Base-by-base conservation (phyloP, 2,329 filamentous ascomycete species). In the Orbilia oligospora region DNA sequence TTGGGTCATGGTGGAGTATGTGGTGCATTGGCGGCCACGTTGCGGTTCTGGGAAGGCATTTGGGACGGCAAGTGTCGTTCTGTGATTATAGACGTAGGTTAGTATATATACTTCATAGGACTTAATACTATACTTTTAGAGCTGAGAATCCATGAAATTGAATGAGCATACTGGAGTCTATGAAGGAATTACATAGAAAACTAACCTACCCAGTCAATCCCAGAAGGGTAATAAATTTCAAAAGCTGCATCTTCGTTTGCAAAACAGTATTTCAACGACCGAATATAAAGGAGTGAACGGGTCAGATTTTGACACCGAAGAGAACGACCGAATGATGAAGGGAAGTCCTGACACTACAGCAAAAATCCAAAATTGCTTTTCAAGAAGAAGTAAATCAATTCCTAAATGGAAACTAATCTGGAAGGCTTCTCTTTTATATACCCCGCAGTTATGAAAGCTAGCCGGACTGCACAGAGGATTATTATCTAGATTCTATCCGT, bases 141-240 rank as follows among this genome's bases (percentile, higher is more conserved):
- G 27, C 6, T 30, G 27, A 30, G 3, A 3, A 30, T 30, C 27
- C 5, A 14, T 12, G 38, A 41, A 16, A 41, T 10, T 14, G 38
- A 41, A n/a, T 14, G 12, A 41, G 38, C 16, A 41, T n/a, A 16
- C 27, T 6, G 12, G 10, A 14, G 16, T 4, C 12, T 4, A 16
- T 41, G 38, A 41, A 41, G 16, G 38, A 5, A n/a, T 5, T 41
- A 16, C 12, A n/a, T 41, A 41, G 8, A n/a, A 20, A 61, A 27
- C 33, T 61, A 27, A 44, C 56, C 36, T 61, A 61, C 56, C 56
- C 56, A 27, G 56, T 44, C 36, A 61, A 12, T 3, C 56, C 56
- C 10, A 61, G 20, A 5, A 61, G 5, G 36, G 56, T 44, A 24
- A 61, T 12, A 12, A 44, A 18, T 2, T 61, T 61, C 12, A 44